Conservation (phyloP, 2,329 filamentous ascomycete species). For the Orbilia brochopaga region DNA sequence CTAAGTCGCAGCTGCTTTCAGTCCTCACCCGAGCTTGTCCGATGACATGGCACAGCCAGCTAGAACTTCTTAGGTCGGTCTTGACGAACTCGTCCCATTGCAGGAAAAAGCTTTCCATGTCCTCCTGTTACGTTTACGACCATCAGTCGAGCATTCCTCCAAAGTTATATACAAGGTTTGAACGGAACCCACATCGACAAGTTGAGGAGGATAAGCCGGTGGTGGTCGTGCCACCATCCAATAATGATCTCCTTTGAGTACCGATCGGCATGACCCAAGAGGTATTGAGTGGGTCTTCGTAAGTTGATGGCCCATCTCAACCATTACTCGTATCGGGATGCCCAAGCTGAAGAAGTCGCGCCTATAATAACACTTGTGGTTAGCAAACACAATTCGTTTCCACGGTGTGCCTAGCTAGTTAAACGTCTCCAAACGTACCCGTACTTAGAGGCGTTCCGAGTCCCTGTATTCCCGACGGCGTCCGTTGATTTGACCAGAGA, state of each 20-base stretch:
- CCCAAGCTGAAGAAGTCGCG: conserved; percentile 49
- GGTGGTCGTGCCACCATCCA: conserved; percentile 49
- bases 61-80: conserved; percentile 37
- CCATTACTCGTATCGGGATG: conserved; percentile 44
- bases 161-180: neutral
- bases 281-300: conserved; percentile 47
- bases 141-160: neutral
- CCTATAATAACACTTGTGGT: conserved; percentile 4
- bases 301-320: conserved; percentile 41
- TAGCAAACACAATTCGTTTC: neutral
- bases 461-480: conserved; percentile 19
- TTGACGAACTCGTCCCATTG: conserved; percentile 51
- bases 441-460: conserved; percentile 31
- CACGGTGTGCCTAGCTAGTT: neutral
- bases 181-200: conserved; percentile 36
- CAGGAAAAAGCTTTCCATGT: conserved; percentile 50
- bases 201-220: conserved; percentile 46
- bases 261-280: conserved; percentile 36
- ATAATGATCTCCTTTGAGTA: conserved; percentile 44
- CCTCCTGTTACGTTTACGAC: conserved; percentile 23
- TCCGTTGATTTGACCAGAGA: conserved; percentile 21
- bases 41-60: conserved; percentile 49
- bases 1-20: conserved; percentile 40
- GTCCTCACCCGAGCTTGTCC: conserved; percentile 47
- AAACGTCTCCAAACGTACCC: conserved; percentile 16